A percentile compares a stretch with the other conserved stretches of the same genome.
Conservation (phyloP, 2,329 filamentous ascomycete species). For the Fusarium liriodendri region DNA sequence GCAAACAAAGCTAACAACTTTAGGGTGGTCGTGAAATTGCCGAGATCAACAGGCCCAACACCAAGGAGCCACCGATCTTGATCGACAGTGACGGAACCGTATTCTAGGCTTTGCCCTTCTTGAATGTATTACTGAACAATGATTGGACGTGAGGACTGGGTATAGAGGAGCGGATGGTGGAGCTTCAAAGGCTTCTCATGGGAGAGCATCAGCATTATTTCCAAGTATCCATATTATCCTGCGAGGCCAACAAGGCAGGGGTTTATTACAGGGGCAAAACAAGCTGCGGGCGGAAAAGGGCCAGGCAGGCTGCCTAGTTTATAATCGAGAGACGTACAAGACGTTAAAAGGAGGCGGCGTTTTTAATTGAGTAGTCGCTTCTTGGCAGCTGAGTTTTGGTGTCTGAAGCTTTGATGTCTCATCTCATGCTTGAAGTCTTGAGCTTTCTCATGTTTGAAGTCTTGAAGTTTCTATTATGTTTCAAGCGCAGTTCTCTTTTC, state of each 20-base stretch:
- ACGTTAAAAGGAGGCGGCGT: slow-evolving; percentile 28
- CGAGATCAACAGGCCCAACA: slow-evolving; percentile 94
- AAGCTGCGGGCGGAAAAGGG: slow-evolving; percentile 32
- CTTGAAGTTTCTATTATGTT: no score
- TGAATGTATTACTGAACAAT: slow-evolving; percentile 37
- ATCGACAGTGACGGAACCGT: slow-evolving; percentile 97
- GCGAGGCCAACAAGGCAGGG: slow-evolving; percentile 16
- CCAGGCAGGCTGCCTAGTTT: slow-evolving; percentile 34
- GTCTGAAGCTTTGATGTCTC: not conserved
- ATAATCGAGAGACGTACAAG: slow-evolving; percentile 39
- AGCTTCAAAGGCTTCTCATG: slow-evolving; percentile 19
- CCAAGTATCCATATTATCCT: slow-evolving; percentile 30
- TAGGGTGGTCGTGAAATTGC: slow-evolving; percentile 94
- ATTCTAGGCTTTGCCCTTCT: slow-evolving; percentile 67
- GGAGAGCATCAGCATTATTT: slow-evolving; percentile 37
- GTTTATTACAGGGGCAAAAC: slow-evolving; percentile 27
- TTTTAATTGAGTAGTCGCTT: slow-evolving; percentile 1
- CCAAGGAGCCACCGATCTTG: slow-evolving; percentile 95
- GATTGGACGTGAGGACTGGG: slow-evolving; percentile 33
- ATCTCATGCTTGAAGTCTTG: no score
- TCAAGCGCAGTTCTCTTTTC: no score
- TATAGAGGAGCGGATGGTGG: slow-evolving; percentile 22
- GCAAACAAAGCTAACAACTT: slow-evolving; percentile 26
- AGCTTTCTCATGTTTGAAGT: no score
- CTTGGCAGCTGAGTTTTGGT: slow-evolving; percentile 1